These are phyloP conservation scores for Mycena galericulata DNA, from an alignment of 768 basidiomycete genomes.

Conservation along the genomic window DNA sequence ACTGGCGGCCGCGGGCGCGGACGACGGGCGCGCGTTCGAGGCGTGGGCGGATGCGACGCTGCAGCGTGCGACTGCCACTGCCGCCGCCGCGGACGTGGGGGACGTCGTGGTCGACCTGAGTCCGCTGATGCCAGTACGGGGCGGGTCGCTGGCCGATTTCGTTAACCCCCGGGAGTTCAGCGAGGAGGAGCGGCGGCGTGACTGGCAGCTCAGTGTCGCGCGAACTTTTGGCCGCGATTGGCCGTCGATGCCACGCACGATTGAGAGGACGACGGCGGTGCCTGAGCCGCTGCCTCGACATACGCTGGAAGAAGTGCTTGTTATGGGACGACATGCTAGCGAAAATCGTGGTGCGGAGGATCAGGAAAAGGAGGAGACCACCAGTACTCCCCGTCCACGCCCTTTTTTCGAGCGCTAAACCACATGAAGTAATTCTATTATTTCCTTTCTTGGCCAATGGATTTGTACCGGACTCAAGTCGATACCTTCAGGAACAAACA, in stretches of 20 bases:
- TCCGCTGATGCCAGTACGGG: slow-evolving; percentile 9
- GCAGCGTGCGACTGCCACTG: slow-evolving; percentile 30
- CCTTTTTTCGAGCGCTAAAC: slow-evolving; percentile 16
- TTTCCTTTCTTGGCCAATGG: slow-evolving; percentile 1
- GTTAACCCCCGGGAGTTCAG: slow-evolving; percentile 5
- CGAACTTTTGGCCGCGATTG: background rate
- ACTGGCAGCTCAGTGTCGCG: slow-evolving; percentile 6
- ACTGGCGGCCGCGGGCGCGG: background rate
- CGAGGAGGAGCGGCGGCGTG: slow-evolving; percentile 26
- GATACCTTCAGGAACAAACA: too few species aligned
- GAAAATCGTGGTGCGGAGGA: background rate
- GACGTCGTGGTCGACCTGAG: slow-evolving; percentile 6
- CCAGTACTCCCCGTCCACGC: background rate
- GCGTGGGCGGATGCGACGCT: slow-evolving; percentile 34
- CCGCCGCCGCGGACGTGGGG: slow-evolving; percentile 16
- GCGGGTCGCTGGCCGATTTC: background rate
- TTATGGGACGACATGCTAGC: background rate
- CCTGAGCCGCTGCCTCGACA: background rate
- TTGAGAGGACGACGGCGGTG: slow-evolving; percentile 19
- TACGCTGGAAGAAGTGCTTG: background rate
- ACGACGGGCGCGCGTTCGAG: slow-evolving; percentile 22
- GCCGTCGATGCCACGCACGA: slow-evolving; percentile 12
- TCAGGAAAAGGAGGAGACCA: slow-evolving; percentile 13
- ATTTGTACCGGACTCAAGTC: too few species aligned
- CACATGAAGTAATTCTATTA: background rate